Conservation (phyloP, 257 asterid genomes). For the Scutellaria baicalensis region DNA sequence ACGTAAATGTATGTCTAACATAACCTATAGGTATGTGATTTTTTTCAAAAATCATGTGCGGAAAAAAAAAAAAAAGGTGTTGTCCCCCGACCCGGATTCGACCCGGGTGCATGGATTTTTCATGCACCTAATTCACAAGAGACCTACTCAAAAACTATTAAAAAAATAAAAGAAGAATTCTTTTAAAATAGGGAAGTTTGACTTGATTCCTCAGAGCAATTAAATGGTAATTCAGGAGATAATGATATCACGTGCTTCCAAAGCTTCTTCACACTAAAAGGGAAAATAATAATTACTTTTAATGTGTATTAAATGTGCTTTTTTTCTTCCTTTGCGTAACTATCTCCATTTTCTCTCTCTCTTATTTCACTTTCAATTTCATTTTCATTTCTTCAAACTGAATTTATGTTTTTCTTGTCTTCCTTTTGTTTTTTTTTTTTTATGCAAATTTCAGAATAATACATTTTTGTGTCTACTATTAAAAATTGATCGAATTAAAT, state of each 20-base stretch:
- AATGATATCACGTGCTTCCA: constrained; percentile 28
- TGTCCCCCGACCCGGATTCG: too few species aligned
- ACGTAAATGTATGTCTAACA: too few species aligned
- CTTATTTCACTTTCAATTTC: neutral
- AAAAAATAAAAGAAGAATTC: neutral
- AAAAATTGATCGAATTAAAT: too few species aligned
- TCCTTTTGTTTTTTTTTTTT: too few species aligned
- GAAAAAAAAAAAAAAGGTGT: too few species aligned
- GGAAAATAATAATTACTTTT: neutral
- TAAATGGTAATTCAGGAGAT: neutral
- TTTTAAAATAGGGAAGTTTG: constrained; percentile 21
- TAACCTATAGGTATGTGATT: too few species aligned
- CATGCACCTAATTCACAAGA: too few species aligned
- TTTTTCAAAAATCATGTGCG: too few species aligned
- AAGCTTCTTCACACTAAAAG: constrained; percentile 7
- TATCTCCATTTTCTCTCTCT: neutral
- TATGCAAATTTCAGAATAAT: too few species aligned
- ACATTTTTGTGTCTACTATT: too few species aligned
- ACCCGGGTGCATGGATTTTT: too few species aligned
- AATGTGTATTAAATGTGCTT: constrained; percentile 16
- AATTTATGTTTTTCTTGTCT: neutral
- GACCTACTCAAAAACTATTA: too few species aligned
- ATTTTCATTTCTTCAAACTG: neutral
- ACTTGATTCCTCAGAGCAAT: constrained; percentile 19
- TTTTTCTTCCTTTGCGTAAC: constrained; percentile 12